Base-by-base conservation (phyloP, 2,329 filamentous ascomycete genomes). In the Chaetomium olivaceum region DNA sequence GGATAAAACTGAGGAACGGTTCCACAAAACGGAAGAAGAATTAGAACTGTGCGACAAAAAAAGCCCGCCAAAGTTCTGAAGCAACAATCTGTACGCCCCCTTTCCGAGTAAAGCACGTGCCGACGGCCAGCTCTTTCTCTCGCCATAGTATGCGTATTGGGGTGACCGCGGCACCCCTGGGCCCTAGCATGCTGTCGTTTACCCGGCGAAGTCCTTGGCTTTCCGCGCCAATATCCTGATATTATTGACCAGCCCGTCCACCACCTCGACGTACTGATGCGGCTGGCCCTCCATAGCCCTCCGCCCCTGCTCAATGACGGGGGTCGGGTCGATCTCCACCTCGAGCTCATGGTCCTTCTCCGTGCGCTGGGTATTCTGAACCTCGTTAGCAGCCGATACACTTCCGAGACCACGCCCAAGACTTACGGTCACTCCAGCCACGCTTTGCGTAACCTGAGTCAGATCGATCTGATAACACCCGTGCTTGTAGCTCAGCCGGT, bases 401-500 rank as follows among this genome's bases (percentile, higher is more conserved):
- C 16, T 16, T 19, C 8, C 8, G 14, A 9, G 36, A n/a, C 8
- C 21, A 9, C 14, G n/a, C 55, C 54, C 62, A 39, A 27, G 43
- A 66, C 64, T 62, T 27, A 71, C 67, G 48, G 64, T 68, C 9
- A 66, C 68, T 9, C 70, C 70, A 11, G 66, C 62, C n/a, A 66
- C 70, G 6, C 74, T 74, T 58, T 82, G 83, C 12, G 88, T 90
- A 51, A 99, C 95, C 76, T 97, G 93, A 0, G 95, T 99, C 59
- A 99, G 81, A 77, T 99, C 95, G 71, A 99, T 85, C 75, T 95
- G 91, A 75, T 96, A 97, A 62, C 87, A 88, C 50, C 93, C 85
- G 76, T 98, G 96, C 11, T 85, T 89, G 78, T 99, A 99, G 74
- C 91, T 96, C 75, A 99, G 82, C 21, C 95, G 87, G 77, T 99